phyloP scores from a whole-genome alignment of 23 red algal species.

The Gracilariopsis chorda region DNA sequence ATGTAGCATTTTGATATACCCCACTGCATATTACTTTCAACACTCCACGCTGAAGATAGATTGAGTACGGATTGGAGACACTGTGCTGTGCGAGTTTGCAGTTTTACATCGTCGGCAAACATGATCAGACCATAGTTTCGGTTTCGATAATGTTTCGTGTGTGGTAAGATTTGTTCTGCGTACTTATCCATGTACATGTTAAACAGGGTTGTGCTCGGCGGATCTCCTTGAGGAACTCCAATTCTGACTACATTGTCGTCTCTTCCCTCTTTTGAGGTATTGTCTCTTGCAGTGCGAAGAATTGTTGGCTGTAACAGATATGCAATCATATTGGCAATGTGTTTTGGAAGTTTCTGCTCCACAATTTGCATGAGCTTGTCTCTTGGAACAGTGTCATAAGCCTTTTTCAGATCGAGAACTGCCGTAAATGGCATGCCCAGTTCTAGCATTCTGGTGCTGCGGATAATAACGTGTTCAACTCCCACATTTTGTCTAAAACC shows the following conservation, averaged over 20 bases:
- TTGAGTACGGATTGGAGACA: background rate
- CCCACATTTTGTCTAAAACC: background rate
- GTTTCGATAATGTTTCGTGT: background rate
- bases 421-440: background rate
- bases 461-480: background rate
- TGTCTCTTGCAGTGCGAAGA: background rate
- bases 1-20: background rate
- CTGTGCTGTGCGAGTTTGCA: background rate
- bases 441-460: background rate
- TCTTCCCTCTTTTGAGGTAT: background rate
- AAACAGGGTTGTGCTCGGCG: background rate
- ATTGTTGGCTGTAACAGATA: background rate
- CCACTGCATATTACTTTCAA: background rate
- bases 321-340: background rate
- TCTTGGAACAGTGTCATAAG: background rate
- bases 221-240: background rate
- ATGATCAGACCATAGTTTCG: background rate
- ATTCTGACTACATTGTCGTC: background rate
- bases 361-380: background rate
- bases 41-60: background rate
- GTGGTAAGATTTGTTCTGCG: background rate
- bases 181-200: slow-evolving; percentile 4
- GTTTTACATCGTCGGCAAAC: slow-evolving; percentile 15
- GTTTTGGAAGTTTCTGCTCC: background rate
- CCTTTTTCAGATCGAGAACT: background rate